Conservation (phyloP, 495 filamentous ascomycete genomes). For the Aspergillus taichungensis region DNA sequence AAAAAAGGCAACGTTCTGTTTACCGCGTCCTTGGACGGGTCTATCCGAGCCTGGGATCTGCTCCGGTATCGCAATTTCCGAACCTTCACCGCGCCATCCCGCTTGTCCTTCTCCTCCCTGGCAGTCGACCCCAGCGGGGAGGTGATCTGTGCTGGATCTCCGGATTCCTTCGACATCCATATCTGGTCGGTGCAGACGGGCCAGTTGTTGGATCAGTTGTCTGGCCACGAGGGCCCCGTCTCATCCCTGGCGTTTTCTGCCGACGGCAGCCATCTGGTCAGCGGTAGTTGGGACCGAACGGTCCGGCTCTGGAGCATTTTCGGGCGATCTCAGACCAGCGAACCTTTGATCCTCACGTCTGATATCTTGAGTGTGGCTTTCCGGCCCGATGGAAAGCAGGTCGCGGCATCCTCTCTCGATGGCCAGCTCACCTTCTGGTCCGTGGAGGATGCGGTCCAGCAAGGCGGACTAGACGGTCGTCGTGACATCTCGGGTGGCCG, state of each 20-base stretch:
- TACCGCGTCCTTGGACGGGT: slow-evolving; percentile 88
- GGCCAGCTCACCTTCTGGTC: slow-evolving; percentile 95
- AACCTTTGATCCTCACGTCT: slow-evolving; percentile 81
- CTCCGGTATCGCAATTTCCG: slow-evolving; percentile 94
- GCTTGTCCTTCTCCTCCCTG: slow-evolving; percentile 84
- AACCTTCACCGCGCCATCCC: slow-evolving; percentile 87
- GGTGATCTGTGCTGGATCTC: slow-evolving; percentile 86
- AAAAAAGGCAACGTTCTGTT: slow-evolving; percentile 93
- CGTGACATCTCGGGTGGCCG: slow-evolving; percentile 90
- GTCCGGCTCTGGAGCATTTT: slow-evolving; percentile 95
- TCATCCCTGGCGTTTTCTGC: slow-evolving; percentile 80
- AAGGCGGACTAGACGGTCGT: slow-evolving; percentile 73
- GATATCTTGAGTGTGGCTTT: slow-evolving; percentile 84
- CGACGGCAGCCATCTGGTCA: slow-evolving; percentile 71
- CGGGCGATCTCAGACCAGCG: slow-evolving; percentile 83
- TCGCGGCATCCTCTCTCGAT: slow-evolving; percentile 87
- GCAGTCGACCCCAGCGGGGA: slow-evolving; percentile 97
- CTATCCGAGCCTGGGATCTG: slow-evolving; percentile 90
- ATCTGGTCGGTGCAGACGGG: slow-evolving; percentile 98
- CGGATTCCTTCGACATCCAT: slow-evolving; percentile 94
- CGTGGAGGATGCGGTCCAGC: slow-evolving; percentile 74
- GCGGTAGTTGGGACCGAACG: slow-evolving; percentile 92
- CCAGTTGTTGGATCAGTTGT: slow-evolving; percentile 80
- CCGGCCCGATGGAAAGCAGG: slow-evolving; percentile 80
- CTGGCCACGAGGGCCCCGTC: slow-evolving; percentile 91